These are phyloP conservation scores for apple (Malus domestica) DNA, from an alignment of 306 rosid species.

Conservation along the genomic window ASM211411v1 NC_041797.1:12532501-12533000, in stretches of 20 bases:
- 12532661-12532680: slow-evolving; percentile 95
- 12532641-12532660: slow-evolving; percentile 86
- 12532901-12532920: neutral
- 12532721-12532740: neutral
- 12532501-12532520: slow-evolving; percentile 51
- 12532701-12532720: neutral
- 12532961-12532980: neutral
- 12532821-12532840: neutral
- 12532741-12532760: neutral
- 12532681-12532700: slow-evolving; percentile 29
- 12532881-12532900: neutral
- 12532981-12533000: neutral
- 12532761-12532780: neutral
- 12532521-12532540: slow-evolving; percentile 88
- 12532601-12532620: slow-evolving; percentile 83
- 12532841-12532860: neutral
- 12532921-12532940: neutral
- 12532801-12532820: neutral
- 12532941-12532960: neutral
- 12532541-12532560: slow-evolving; percentile 95
- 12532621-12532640: slow-evolving; percentile 82
- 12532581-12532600: slow-evolving; percentile 90
- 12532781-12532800: neutral
- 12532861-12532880: neutral
- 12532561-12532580: slow-evolving; percentile 83